These are phyloP conservation scores for Tetracladium maxilliforme DNA, from an alignment of 2,329 filamentous ascomycete genomes.

Conservation along the genomic window DNA sequence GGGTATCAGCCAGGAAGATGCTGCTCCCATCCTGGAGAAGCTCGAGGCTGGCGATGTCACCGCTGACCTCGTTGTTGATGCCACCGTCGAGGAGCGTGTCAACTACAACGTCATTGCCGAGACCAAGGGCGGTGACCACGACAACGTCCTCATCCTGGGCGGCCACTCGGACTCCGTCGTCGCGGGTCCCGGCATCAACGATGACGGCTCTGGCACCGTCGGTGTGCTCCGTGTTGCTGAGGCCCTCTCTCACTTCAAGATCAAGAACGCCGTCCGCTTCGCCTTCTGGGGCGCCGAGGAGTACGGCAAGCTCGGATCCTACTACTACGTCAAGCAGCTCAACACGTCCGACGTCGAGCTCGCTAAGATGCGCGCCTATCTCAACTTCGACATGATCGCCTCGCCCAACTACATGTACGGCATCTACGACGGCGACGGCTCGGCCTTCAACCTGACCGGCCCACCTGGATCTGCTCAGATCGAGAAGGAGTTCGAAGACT, in stretches of 20 bases:
- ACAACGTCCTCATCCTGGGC: constrained; percentile 42
- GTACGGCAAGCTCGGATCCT: constrained; percentile 44
- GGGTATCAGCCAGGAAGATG: constrained; percentile 34
- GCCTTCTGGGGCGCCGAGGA: constrained; percentile 51
- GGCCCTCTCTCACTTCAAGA: constrained; percentile 37
- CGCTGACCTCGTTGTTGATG: constrained; percentile 9
- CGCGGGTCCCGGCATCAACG: constrained; percentile 50
- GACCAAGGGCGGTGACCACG: constrained; percentile 38
- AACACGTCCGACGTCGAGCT: constrained; percentile 30
- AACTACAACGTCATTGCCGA: constrained; percentile 44
- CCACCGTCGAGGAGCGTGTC: constrained; percentile 5
- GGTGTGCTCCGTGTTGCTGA: constrained; percentile 43
- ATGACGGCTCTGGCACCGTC: constrained; percentile 46
- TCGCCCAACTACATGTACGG: constrained; percentile 42
- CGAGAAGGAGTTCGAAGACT: constrained; percentile 34
- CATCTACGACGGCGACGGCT: constrained; percentile 39
- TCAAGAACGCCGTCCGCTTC: constrained; percentile 48
- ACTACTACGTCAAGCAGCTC: constrained; percentile 36
- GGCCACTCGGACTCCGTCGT: constrained; percentile 47
- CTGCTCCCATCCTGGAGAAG: constrained; percentile 19
- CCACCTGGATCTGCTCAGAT: constrained; percentile 39
- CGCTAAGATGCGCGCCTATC: constrained; percentile 39
- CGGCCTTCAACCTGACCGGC: constrained; percentile 34
- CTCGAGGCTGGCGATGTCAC: constrained; percentile 21
- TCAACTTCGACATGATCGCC: constrained; percentile 52